Evolutionary conservation across 495 filamentous ascomycete genomes (phyloP), one percentile per base, ranked within the genome.

Genomic region (Apodospora peruviana): DNA sequence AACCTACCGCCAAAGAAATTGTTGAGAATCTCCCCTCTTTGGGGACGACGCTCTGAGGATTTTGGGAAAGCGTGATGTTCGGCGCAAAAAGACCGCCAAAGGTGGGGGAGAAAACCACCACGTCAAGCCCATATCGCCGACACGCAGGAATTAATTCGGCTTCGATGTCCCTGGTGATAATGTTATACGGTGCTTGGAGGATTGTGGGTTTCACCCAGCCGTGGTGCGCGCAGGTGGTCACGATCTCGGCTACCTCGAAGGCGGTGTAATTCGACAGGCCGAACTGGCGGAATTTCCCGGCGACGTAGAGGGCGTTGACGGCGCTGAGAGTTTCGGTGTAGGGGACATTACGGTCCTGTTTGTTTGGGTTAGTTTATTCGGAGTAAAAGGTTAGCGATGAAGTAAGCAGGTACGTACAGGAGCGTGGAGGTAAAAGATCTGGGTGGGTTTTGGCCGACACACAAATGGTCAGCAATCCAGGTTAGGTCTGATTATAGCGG

Each of bases 171-270:
- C 88, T 81, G 17, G 66, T 77, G 23, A 86, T 72, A 40, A 68
- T 69, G 57, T 81, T 87, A 66, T 83, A 86, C 65, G 81, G 66
- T 16, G 61, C 72, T 57, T 86, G 81, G 60, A 83, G 83, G 20
- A 84, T 71, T 4, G 74, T 82, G 7, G 84, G 81, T 14, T 73
- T 72, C 27, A 84, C 75, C 76, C 79, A 85, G 4, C 83, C 83
- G 43, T 80, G 75, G 62, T 81, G 75, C 43, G 78, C 78, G 63
- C 86, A 90, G 25, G 79, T 75, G 49, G 84, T 85, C 5, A 80
- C 85, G 18, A 90, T 74, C 67, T 93, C 88, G 1, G 89, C 87
- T 1, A 95, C 86, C 60, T 95, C 87, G 64, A 85, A 91, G 8
- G 87, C 78, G 1, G 88, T 82, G 58, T 76, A 95, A 62, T 91